These are phyloP conservation scores for Talaromyces trachyspermus DNA, from an alignment of 495 filamentous ascomycete species.

Conservation along the genomic window DNA sequence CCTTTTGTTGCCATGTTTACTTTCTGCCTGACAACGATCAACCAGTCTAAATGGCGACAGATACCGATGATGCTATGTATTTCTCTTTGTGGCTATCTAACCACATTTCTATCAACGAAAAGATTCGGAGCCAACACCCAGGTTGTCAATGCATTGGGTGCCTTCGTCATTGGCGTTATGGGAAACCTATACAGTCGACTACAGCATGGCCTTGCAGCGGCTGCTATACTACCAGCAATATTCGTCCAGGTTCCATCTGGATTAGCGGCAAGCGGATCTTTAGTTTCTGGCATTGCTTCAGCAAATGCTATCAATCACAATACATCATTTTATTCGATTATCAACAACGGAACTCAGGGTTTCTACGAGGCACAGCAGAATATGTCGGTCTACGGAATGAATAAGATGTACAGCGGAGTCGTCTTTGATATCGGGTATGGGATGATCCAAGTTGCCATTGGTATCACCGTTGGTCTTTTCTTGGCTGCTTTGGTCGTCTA, in stretches of 20 bases:
- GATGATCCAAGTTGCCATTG: constrained; percentile 89
- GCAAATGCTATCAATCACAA: constrained; percentile 68
- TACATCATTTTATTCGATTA: constrained; percentile 29
- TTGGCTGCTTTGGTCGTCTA: constrained; percentile 81
- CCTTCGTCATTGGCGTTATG: constrained; percentile 76
- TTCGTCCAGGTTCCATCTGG: constrained; percentile 93
- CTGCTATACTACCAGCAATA: constrained; percentile 84
- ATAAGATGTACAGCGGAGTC: constrained; percentile 35
- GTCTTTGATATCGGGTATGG: constrained; percentile 80
- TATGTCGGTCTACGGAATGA: constrained; percentile 18
- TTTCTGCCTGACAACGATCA: constrained; percentile 73
- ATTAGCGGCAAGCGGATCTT: constrained; percentile 72
- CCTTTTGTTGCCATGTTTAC: constrained; percentile 79
- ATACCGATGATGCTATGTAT: constrained; percentile 80
- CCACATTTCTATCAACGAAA: constrained; percentile 70
- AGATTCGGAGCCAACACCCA: constrained; percentile 72
- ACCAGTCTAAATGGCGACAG: constrained; percentile 86
- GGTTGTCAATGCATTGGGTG: constrained; percentile 75
- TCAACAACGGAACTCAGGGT: constrained; percentile 42
- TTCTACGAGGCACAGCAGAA: constrained; percentile 39
- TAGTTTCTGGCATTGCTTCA: constrained; percentile 77
- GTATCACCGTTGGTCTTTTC: constrained; percentile 86
- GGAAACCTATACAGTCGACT: constrained; percentile 83
- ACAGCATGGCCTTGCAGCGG: constrained; percentile 78
- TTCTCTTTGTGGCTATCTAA: constrained; percentile 75